phyloP scores from a whole-genome alignment of 176 grass and related monocot genomes.

The Phyllostachys edulis region DNA sequence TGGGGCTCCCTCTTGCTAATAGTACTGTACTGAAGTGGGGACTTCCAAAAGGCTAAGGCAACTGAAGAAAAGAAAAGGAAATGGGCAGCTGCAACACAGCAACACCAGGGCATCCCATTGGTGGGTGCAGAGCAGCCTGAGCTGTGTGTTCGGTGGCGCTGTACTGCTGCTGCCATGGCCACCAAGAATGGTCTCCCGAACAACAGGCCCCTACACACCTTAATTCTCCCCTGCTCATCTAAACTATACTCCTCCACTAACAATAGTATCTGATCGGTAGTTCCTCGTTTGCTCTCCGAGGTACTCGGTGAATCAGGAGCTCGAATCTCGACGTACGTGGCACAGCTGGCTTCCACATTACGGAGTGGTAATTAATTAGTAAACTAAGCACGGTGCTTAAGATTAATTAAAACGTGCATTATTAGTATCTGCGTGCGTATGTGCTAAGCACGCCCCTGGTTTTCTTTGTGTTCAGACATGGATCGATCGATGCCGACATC shows the following conservation, averaged over 20 bases:
- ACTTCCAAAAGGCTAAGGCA: background rate
- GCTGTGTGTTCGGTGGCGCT: conserved; percentile 60
- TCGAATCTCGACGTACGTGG: conserved; percentile 29
- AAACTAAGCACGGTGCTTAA: conserved; percentile 13
- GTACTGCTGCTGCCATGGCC: conserved; percentile 41
- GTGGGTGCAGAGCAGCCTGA: conserved; percentile 32
- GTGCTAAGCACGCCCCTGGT: background rate
- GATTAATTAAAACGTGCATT: background rate
- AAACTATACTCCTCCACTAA: background rate
- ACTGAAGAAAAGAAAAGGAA: background rate
- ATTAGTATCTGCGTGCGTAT: background rate
- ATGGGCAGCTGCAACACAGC: background rate
- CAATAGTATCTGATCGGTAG: background rate
- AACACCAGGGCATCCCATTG: conserved; percentile 19
- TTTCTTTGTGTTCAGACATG: background rate
- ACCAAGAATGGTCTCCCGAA: conserved; percentile 39
- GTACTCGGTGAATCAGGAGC: background rate
- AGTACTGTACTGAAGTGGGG: background rate
- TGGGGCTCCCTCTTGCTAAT: background rate
- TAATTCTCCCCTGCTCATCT: background rate
- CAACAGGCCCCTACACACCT: background rate
- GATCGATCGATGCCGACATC: conserved; percentile 8
- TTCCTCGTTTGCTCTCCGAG: background rate
- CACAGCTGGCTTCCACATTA: conserved; percentile 30
- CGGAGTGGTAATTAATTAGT: background rate